A percentile compares a stretch with the other conserved stretches of the same genome.
Evolutionary conservation across 2,329 filamentous ascomycete genomes (phyloP).

Genomic region (Dothideomycetes sp.): DNA sequence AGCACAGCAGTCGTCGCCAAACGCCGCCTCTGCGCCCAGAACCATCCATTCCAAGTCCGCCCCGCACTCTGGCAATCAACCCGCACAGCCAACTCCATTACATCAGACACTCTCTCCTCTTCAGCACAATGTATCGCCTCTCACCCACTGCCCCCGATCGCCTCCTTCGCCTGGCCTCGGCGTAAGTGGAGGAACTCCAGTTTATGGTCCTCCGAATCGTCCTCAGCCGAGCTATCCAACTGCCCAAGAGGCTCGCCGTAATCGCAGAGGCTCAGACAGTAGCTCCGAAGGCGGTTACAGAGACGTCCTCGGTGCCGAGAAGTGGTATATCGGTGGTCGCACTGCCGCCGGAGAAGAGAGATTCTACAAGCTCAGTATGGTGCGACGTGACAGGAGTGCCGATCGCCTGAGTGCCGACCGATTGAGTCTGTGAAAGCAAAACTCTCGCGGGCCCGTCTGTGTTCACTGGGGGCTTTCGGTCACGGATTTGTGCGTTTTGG

Average conservation of each 20-base stretch:
- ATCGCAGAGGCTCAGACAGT: conserved; percentile 61
- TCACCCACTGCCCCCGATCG: conserved; percentile 28
- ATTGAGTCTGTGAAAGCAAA: conserved; percentile 59
- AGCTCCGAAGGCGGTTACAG: conserved; percentile 66
- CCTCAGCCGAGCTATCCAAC: conserved; percentile 26
- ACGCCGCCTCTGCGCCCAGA: conserved; percentile 32
- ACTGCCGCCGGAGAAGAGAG: conserved; percentile 69
- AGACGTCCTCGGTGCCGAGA: conserved; percentile 62
- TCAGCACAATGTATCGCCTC: conserved; percentile 29
- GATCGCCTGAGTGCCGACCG: conserved; percentile 67
- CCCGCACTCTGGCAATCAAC: conserved; percentile 19
- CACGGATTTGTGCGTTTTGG: neutral
- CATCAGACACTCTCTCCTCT: conserved; percentile 30
- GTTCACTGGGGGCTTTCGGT: neutral
- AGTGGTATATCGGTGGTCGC: conserved; percentile 73
- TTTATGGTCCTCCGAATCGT: conserved; percentile 28
- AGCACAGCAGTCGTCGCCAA: conserved; percentile 22
- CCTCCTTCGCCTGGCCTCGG: conserved; percentile 20
- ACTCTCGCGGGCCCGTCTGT: too few species aligned
- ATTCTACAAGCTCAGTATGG: conserved; percentile 72
- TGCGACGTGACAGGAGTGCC: conserved; percentile 62
- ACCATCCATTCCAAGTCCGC: conserved; percentile 40
- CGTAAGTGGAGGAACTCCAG: conserved; percentile 18
- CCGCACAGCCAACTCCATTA: conserved; percentile 29
- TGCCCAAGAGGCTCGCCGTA: conserved; percentile 22